These are phyloP conservation scores for Fusarium mundagurra DNA, from an alignment of 2,329 filamentous ascomycete genomes.

Conservation along the genomic window DNA sequence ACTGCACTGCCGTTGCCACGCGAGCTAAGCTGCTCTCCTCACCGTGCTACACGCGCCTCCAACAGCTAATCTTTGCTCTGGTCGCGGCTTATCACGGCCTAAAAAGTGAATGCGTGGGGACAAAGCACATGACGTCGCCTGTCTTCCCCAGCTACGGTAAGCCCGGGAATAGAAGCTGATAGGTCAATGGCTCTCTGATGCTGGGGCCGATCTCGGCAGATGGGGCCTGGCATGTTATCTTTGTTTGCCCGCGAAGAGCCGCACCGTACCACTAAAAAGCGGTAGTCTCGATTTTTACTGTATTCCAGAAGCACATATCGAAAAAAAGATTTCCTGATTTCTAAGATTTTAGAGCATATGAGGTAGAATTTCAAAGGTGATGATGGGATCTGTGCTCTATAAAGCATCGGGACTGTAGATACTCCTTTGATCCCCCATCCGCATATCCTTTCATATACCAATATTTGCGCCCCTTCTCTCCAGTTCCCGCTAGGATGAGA, in stretches of 20 bases:
- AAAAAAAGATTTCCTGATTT: no score
- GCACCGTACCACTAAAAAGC: slow-evolving; percentile 23
- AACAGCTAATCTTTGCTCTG: slow-evolving; percentile 15
- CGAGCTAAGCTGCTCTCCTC: slow-evolving; percentile 14
- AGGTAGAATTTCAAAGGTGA: neutral
- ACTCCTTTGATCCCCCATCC: neutral
- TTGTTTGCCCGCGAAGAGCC: slow-evolving; percentile 41
- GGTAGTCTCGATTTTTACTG: neutral
- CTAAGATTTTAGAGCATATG: neutral
- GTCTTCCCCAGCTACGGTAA: slow-evolving; percentile 23
- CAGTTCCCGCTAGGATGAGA: slow-evolving; percentile 2
- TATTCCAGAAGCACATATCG: neutral
- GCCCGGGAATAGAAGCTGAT: slow-evolving; percentile 19
- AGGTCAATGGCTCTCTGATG: slow-evolving; percentile 39
- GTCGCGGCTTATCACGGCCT: slow-evolving; percentile 47
- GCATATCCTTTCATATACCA: neutral
- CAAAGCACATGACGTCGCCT: slow-evolving; percentile 40
- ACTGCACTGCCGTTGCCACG: slow-evolving; percentile 17
- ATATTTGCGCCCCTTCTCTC: neutral
- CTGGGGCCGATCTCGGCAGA: slow-evolving; percentile 39
- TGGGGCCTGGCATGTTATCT: slow-evolving; percentile 14
- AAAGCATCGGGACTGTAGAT: neutral
- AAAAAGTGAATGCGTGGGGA: slow-evolving; percentile 24
- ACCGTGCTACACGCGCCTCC: slow-evolving; percentile 1
- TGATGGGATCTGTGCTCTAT: neutral